Percentiles rank a stretch among this genome's conserved stretches.
Evolutionary conservation across 805 yeast species (phyloP).

Genomic region (Cyberlindnera xylosilytica): DNA sequence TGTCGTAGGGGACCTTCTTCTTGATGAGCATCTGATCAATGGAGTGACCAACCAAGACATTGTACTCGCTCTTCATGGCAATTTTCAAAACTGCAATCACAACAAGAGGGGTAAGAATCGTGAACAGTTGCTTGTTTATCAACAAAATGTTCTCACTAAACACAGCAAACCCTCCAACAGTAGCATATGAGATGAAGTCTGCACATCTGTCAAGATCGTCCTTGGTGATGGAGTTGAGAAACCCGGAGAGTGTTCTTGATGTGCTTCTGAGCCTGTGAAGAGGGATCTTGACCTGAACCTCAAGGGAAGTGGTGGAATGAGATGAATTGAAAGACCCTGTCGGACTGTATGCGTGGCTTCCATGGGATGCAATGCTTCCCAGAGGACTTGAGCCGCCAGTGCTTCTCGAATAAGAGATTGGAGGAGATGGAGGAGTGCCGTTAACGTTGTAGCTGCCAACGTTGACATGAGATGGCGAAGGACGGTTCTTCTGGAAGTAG

Average conservation of each 20-base stretch:
- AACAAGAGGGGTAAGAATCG: constrained; percentile 13
- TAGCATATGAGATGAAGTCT: constrained; percentile 7
- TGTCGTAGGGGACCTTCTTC: background rate
- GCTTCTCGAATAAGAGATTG: background rate
- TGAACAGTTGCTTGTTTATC: constrained; percentile 11
- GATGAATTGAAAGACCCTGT: background rate
- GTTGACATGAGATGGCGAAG: background rate
- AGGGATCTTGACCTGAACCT: constrained; percentile 15
- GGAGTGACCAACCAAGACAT: constrained; percentile 4
- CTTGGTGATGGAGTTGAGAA: constrained; percentile 8
- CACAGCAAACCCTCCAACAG: constrained; percentile 10
- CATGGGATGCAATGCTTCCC: constrained; percentile 1
- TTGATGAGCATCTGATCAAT: background rate
- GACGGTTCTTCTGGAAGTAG: no score
- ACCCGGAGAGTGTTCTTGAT: background rate
- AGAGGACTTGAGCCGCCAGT: background rate
- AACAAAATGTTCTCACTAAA: constrained; percentile 17
- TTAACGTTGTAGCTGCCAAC: constrained; percentile 4
- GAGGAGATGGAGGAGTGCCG: background rate
- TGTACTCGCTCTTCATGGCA: background rate
- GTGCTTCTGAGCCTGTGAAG: constrained; percentile 8
- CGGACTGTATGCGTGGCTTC: background rate
- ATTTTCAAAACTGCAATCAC: constrained; percentile 6
- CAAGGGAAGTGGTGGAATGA: no score
- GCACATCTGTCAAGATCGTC: constrained; percentile 4